Percentiles rank a stretch among this genome's conserved stretches.
phyloP scores from a whole-genome alignment of 2,329 filamentous ascomycete genomes.

The Hawksworthiomyces lignivorus region DNA sequence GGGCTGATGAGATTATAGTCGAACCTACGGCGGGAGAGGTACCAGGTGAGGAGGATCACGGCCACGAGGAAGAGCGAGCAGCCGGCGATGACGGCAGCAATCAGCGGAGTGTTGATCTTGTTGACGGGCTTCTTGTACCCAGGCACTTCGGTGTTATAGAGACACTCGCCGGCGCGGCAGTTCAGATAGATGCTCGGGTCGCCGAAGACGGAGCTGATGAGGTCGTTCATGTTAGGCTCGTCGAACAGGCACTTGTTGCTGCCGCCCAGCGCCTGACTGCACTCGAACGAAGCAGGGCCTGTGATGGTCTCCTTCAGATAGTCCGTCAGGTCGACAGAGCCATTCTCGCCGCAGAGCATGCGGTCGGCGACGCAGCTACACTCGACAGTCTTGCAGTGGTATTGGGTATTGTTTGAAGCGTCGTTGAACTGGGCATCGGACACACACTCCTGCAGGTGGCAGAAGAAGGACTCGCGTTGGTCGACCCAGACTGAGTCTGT shows the following conservation, averaged over 20 bases:
- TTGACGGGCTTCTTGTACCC: constrained; percentile 85
- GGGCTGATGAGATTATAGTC: constrained; percentile 69
- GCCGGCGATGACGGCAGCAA: constrained; percentile 84
- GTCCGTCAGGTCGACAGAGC: constrained; percentile 85
- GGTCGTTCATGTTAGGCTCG: constrained; percentile 84
- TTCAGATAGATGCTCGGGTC: constrained; percentile 80
- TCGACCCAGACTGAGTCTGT: constrained; percentile 78
- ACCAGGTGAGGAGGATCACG: constrained; percentile 78
- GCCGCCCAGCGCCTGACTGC: constrained; percentile 57
- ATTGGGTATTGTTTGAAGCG: constrained; percentile 70
- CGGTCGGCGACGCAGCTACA: constrained; percentile 85
- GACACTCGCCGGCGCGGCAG: constrained; percentile 82
- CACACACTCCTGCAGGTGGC: constrained; percentile 72
- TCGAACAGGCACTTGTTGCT: constrained; percentile 69
- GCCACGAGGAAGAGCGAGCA: constrained; percentile 77
- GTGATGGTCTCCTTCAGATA: constrained; percentile 77
- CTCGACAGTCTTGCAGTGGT: constrained; percentile 75
- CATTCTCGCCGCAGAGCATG: constrained; percentile 88
- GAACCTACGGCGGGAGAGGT: constrained; percentile 67
- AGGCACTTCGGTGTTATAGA: constrained; percentile 87
- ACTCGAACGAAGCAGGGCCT: constrained; percentile 80
- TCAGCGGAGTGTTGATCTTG: constrained; percentile 92
- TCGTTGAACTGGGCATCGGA: constrained; percentile 63
- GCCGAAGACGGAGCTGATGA: constrained; percentile 84
- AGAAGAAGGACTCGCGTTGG: constrained; percentile 91